phyloP scores from a whole-genome alignment of 2,329 filamentous ascomycete genomes.

The Aspergillus fumigatiaffinis region DNA sequence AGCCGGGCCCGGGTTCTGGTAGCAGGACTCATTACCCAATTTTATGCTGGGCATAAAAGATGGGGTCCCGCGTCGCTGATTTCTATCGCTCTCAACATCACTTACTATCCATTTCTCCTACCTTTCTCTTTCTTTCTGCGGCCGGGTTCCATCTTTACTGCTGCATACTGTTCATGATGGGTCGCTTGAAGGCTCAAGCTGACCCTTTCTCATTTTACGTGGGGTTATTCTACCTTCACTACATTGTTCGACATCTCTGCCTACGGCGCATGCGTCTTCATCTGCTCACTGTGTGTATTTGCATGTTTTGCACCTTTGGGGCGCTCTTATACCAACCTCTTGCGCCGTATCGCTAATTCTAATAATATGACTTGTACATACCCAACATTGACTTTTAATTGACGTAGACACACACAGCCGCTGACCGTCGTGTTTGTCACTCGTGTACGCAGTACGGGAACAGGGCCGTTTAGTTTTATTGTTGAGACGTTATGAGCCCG shows the following conservation, averaged over 20 bases:
- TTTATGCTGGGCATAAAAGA: not conserved
- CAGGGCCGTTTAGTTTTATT: not conserved
- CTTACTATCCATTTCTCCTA: not conserved
- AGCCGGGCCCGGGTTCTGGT: not conserved
- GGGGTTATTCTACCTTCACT: not conserved
- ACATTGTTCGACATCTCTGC: not conserved
- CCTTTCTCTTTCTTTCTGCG: not conserved
- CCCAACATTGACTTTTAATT: constrained; percentile 1
- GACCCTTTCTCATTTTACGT: not conserved
- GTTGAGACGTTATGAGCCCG: not conserved
- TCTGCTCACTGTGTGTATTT: constrained; percentile 6
- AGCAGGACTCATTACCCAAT: not conserved
- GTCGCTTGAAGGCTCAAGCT: not conserved
- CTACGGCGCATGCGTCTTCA: not conserved
- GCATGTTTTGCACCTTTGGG: not conserved
- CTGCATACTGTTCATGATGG: not conserved
- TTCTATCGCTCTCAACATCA: not conserved
- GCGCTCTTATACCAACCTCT: constrained; percentile 11
- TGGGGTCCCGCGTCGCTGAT: not conserved
- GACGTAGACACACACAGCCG: not conserved
- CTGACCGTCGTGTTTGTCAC: not conserved
- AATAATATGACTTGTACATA: constrained; percentile 23
- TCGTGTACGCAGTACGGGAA: not conserved
- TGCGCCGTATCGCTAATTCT: constrained; percentile 15
- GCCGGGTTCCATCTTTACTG: not conserved